Conservation (phyloP, 2,329 filamentous ascomycete species). For the Alternaria alternata region DNA sequence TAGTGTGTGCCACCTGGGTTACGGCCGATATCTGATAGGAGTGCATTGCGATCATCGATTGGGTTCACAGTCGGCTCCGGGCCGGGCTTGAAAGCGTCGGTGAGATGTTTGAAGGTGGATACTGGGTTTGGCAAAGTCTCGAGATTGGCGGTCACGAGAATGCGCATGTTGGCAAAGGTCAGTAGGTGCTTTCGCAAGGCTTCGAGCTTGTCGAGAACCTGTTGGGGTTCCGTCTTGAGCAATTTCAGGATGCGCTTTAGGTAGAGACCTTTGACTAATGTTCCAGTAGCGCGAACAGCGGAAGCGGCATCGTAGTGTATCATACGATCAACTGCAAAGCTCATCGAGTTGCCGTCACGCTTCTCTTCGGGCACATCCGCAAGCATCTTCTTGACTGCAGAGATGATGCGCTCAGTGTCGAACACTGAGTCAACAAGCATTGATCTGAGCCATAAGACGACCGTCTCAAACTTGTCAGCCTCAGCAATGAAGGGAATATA, state of each 20-base stretch:
- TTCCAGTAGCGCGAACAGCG: slow-evolving; percentile 77
- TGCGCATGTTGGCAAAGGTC: slow-evolving; percentile 82
- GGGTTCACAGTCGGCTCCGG: slow-evolving; percentile 67
- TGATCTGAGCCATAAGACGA: slow-evolving; percentile 83
- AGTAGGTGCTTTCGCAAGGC: slow-evolving; percentile 78
- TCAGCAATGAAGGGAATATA: slow-evolving; percentile 86
- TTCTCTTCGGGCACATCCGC: slow-evolving; percentile 93
- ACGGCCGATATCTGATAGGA: slow-evolving; percentile 78
- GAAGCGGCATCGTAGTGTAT: slow-evolving; percentile 82
- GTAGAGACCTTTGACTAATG: slow-evolving; percentile 86
- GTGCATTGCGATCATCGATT: slow-evolving; percentile 72
- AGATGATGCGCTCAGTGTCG: slow-evolving; percentile 71
- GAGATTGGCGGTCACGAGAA: slow-evolving; percentile 84
- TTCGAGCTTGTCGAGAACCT: slow-evolving; percentile 80
- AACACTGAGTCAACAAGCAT: slow-evolving; percentile 91
- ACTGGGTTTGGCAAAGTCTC: slow-evolving; percentile 77
- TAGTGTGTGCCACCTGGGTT: slow-evolving; percentile 78
- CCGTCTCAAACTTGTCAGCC: slow-evolving; percentile 81
- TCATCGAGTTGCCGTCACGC: slow-evolving; percentile 78
- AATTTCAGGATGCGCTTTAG: slow-evolving; percentile 85
- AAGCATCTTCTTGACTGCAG: slow-evolving; percentile 78
- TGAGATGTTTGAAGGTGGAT: slow-evolving; percentile 75
- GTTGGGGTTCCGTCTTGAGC: slow-evolving; percentile 76
- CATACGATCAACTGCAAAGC: slow-evolving; percentile 71
- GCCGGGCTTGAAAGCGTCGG: slow-evolving; percentile 59